These are phyloP conservation scores for Parmelia sp. DNA, from an alignment of 495 filamentous ascomycete species.

Conservation along the genomic window DNA sequence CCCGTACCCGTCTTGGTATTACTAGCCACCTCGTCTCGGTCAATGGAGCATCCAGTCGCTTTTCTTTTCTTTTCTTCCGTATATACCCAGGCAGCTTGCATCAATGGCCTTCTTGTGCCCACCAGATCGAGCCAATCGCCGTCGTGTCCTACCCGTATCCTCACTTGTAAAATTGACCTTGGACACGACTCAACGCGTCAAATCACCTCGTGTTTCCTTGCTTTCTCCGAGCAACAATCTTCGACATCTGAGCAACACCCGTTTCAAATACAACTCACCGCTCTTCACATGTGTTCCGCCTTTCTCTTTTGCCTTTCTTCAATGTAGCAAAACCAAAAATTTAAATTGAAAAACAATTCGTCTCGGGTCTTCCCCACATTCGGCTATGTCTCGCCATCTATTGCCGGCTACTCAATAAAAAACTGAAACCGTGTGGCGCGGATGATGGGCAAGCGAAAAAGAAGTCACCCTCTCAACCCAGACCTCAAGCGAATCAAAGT, in stretches of 20 bases:
- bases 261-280: not conserved
- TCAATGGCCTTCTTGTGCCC: not conserved
- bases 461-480: not conserved
- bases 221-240: not conserved
- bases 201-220: not conserved
- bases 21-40: not conserved
- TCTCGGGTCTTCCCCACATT: not conserved
- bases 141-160: not conserved
- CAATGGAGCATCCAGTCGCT: not conserved
- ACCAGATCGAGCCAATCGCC: not conserved
- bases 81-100: not conserved
- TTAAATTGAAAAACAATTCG: no score
- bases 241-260: not conserved
- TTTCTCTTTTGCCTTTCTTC: not conserved
- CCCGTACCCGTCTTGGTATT: not conserved
- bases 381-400: not conserved
- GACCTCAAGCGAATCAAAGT: constrained; percentile 3
- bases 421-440: not conserved
- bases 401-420: not conserved
- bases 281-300: not conserved
- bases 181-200: constrained; percentile 3
- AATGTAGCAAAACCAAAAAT: not conserved
- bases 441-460: constrained; percentile 21
- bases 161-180: not conserved
- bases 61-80: no score